phyloP scores from a whole-genome alignment of 176 grass and related monocot genomes.

The Ananas comosus region DNA sequence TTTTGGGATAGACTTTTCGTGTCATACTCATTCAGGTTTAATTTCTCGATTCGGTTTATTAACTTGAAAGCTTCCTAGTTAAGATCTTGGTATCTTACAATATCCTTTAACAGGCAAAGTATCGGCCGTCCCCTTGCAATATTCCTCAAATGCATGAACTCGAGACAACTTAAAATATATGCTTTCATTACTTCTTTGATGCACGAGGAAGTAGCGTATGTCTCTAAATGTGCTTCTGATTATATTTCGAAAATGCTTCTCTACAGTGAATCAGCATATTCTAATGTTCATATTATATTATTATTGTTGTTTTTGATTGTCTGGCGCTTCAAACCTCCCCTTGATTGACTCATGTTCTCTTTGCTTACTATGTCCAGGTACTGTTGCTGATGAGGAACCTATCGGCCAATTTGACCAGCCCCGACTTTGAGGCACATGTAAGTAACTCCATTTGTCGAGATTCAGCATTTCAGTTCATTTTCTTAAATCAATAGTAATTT shows the following conservation, averaged over 20 bases:
- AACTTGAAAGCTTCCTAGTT: no score
- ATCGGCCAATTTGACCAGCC: slow-evolving; percentile 60
- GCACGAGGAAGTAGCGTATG: not conserved
- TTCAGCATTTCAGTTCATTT: not conserved
- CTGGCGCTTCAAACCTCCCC: not conserved
- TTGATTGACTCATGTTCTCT: not conserved
- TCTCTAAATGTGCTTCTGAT: no score
- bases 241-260: no score
- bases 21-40: no score
- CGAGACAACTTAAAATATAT: not conserved
- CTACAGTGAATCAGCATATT: no score
- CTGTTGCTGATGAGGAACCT: slow-evolving; percentile 78
- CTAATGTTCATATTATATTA: not conserved
- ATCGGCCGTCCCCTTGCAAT: not conserved
- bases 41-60: no score
- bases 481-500: no score
- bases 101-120: not conserved
- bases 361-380: slow-evolving; percentile 44
- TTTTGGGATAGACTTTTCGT: no score
- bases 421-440: slow-evolving; percentile 83
- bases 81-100: not conserved
- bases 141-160: not conserved
- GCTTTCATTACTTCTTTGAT: not conserved
- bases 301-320: not conserved
- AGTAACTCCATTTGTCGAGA: slow-evolving; percentile 14